Evolutionary conservation across 2,329 filamentous ascomycete species (phyloP).

Genomic region (Claviceps quebecensis): DNA sequence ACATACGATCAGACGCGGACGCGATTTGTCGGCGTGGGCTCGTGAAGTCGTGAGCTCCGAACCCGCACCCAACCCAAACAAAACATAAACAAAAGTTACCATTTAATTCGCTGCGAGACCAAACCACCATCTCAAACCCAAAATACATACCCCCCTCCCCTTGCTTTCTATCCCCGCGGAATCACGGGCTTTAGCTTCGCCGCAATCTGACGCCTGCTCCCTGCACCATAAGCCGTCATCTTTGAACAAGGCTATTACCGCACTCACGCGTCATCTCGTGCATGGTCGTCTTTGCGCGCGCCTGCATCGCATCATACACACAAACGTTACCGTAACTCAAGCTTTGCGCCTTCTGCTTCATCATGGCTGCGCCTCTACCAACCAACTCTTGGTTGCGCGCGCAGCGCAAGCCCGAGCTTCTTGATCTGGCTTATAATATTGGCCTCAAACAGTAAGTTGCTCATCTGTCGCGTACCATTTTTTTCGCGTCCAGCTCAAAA

Average conservation of each 20-base stretch:
- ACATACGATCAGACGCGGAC: background rate
- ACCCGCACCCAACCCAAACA: constrained; percentile 2
- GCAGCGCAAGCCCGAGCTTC: constrained; percentile 71
- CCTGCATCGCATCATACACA: background rate
- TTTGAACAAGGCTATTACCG: too few relatives aligned
- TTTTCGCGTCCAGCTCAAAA: background rate
- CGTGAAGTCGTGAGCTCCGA: background rate
- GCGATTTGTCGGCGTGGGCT: background rate
- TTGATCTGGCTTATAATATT: constrained; percentile 57
- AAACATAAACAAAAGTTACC: constrained; percentile 6
- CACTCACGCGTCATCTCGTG: background rate
- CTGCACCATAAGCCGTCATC: too few relatives aligned
- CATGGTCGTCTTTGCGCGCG: background rate
- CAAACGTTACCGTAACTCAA: background rate
- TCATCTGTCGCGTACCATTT: constrained; percentile 4
- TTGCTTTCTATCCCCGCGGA: background rate
- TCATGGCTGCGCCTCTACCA: constrained; percentile 13
- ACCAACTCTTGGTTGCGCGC: constrained; percentile 60
- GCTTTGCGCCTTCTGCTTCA: constrained; percentile 1
- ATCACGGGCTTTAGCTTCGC: background rate
- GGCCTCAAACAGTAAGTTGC: constrained; percentile 57
- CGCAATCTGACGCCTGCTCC: background rate
- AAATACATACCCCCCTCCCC: background rate
- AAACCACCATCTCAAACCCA: background rate
- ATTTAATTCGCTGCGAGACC: background rate